Evolutionary conservation across 1,139 yeast genomes (phyloP).

Genomic region (Scheffersomyces cryptocercus): DNA sequence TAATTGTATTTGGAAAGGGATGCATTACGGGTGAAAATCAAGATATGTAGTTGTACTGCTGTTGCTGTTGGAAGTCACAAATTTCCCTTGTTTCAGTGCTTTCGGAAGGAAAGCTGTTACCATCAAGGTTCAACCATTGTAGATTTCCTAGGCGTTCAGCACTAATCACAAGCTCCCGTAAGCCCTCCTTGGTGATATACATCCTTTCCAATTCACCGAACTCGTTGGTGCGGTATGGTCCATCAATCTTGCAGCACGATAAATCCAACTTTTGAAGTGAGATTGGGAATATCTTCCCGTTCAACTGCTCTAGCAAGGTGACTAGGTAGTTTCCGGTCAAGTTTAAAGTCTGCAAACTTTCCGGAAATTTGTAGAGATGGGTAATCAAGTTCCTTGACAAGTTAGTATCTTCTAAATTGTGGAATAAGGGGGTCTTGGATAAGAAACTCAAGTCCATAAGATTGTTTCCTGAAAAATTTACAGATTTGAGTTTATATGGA

Average conservation of each 20-base stretch:
- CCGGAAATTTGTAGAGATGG: slow-evolving; percentile 14
- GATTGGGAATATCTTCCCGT: slow-evolving; percentile 12
- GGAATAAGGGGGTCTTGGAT: slow-evolving; percentile 8
- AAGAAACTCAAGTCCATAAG: slow-evolving; percentile 11
- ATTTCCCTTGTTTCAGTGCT: no score
- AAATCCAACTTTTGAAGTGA: slow-evolving; percentile 15
- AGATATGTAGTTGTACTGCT: no score
- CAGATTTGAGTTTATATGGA: slow-evolving; percentile 1
- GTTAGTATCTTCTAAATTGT: slow-evolving; percentile 16
- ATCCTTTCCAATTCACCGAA: no score
- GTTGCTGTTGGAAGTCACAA: no score
- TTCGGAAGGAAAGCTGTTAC: no score
- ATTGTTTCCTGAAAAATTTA: slow-evolving; percentile 23
- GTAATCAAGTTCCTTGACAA: slow-evolving; percentile 25
- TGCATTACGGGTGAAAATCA: no score
- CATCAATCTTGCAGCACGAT: slow-evolving; percentile 14
- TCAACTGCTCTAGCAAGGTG: slow-evolving; percentile 7
- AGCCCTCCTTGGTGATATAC: no score
- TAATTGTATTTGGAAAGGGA: no score
- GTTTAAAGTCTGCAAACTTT: slow-evolving; percentile 12
- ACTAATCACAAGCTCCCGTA: no score
- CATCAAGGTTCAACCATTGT: no score
- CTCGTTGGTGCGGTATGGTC: no score
- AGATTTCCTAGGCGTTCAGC: no score
- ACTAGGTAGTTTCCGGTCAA: slow-evolving; percentile 23